Conservation (phyloP, 2,329 filamentous ascomycete species). For the Colletotrichum spinosum region DNA sequence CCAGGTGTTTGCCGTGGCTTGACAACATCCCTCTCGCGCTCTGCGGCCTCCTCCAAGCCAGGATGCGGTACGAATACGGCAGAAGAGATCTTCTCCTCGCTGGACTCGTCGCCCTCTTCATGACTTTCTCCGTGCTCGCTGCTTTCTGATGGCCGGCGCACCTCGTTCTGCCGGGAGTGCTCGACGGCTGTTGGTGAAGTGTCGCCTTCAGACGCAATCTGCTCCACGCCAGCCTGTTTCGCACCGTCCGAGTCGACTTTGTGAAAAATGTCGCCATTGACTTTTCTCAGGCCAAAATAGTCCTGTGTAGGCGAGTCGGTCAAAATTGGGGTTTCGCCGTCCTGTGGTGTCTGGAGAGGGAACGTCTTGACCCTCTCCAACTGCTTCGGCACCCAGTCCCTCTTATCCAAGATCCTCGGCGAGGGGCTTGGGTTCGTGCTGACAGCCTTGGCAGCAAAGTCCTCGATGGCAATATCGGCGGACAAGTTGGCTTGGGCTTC, state of each 20-base stretch:
- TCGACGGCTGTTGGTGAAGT: constrained; percentile 21
- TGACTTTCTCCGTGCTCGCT: constrained; percentile 52
- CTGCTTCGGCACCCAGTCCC: constrained; percentile 35
- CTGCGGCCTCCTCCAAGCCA: constrained; percentile 56
- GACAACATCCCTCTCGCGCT: constrained; percentile 43
- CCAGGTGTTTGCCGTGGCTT: constrained; percentile 40
- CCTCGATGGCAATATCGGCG: constrained; percentile 35
- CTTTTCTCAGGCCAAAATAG: constrained; percentile 37
- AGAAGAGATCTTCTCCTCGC: constrained; percentile 88
- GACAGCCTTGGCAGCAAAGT: constrained; percentile 31
- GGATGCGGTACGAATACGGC: constrained; percentile 86
- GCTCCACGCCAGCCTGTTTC: constrained; percentile 16
- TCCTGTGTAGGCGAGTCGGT: constrained; percentile 37
- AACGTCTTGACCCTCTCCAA: constrained; percentile 33
- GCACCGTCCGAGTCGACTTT: constrained; percentile 32
- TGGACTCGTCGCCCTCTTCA: constrained; percentile 71
- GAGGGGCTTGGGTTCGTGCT: constrained; percentile 35
- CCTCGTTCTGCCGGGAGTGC: constrained; percentile 31
- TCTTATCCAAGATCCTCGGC: constrained; percentile 40
- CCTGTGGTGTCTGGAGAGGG: constrained; percentile 33
- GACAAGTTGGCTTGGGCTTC: constrained; percentile 42
- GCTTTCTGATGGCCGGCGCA: constrained; percentile 52
- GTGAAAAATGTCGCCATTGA: constrained; percentile 38
- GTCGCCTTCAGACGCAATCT: constrained; percentile 19
- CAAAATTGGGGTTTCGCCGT: constrained; percentile 31